phyloP scores from a whole-genome alignment of 2,329 filamentous ascomycete species.

The Neonectria coccinea region DNA sequence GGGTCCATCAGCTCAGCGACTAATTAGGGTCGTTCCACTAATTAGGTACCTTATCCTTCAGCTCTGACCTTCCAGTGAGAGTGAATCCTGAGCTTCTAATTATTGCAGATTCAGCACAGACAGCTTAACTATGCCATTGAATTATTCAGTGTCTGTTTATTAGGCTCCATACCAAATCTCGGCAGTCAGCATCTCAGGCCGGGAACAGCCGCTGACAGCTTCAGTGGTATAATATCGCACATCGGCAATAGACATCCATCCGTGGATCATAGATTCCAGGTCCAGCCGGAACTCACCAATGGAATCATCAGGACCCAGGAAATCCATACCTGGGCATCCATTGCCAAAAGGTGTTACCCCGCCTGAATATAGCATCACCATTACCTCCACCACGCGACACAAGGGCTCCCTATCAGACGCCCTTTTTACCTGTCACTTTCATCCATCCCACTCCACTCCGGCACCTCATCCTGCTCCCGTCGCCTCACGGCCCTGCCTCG shows the following conservation, averaged over 20 bases:
- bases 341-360: constrained; percentile 5
- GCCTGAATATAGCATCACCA: constrained; percentile 26
- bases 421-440: constrained; percentile 3
- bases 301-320: neutral
- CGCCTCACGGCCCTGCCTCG: constrained; percentile 5
- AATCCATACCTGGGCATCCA: neutral
- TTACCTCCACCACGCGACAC: constrained; percentile 8
- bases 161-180: too few relatives aligned
- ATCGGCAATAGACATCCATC: neutral
- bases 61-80: too few relatives aligned
- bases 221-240: neutral
- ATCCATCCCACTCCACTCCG: constrained; percentile 11
- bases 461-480: constrained; percentile 20
- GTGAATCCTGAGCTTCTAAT: neutral
- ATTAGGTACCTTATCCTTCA: neutral
- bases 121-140: too few relatives aligned
- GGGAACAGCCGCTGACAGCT: neutral
- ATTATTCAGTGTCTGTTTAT: too few relatives aligned
- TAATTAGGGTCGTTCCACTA: neutral
- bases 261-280: neutral
- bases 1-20: neutral
- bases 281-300: neutral
- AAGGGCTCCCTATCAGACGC: constrained; percentile 3
- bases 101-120: neutral
- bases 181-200: too few relatives aligned